Conservation (phyloP, 805 yeast genomes). For the Torulaspora maleeae region DNA sequence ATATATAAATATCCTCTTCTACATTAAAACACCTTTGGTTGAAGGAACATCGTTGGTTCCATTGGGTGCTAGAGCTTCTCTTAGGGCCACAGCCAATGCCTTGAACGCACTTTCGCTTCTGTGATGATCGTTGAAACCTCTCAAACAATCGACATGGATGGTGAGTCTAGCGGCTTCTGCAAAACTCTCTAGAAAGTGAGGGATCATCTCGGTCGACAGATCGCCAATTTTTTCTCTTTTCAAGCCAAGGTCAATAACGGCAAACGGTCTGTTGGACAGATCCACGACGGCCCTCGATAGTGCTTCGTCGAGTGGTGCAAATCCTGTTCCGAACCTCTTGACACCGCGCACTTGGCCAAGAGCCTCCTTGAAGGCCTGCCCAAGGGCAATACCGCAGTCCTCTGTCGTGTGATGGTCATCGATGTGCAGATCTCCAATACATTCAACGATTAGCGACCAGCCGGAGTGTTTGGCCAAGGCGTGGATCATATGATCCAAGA, state of each 20-base stretch:
- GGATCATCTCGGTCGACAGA: conserved; percentile 91
- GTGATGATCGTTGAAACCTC: conserved; percentile 96
- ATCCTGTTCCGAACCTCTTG: conserved; percentile 86
- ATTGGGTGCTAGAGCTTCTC: conserved; percentile 74
- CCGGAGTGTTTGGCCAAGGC: conserved; percentile 96
- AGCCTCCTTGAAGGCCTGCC: conserved; percentile 83
- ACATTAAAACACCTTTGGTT: conserved; percentile 90
- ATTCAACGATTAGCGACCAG: conserved; percentile 86
- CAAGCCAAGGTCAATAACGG: conserved; percentile 83
- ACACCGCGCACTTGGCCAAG: conserved; percentile 87
- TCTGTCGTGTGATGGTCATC: conserved; percentile 98
- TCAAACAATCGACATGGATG: conserved; percentile 85
- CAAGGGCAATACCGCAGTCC: conserved; percentile 90
- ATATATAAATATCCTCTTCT: conserved; percentile 4
- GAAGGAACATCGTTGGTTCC: conserved; percentile 92
- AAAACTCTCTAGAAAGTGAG: conserved; percentile 92
- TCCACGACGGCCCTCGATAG: conserved; percentile 94
- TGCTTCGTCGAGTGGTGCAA: conserved; percentile 96
- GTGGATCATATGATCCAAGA: conserved; percentile 94
- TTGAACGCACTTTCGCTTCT: conserved; percentile 94
- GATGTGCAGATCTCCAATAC: conserved; percentile 90
- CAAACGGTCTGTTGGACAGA: conserved; percentile 86
- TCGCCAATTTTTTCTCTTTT: conserved; percentile 92
- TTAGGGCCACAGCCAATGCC: conserved; percentile 88
- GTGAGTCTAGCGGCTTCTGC: conserved; percentile 90